Evolutionary conservation across 1,284 basidiomycete genomes (phyloP).

Genomic region (Leccinum fallax): DNA sequence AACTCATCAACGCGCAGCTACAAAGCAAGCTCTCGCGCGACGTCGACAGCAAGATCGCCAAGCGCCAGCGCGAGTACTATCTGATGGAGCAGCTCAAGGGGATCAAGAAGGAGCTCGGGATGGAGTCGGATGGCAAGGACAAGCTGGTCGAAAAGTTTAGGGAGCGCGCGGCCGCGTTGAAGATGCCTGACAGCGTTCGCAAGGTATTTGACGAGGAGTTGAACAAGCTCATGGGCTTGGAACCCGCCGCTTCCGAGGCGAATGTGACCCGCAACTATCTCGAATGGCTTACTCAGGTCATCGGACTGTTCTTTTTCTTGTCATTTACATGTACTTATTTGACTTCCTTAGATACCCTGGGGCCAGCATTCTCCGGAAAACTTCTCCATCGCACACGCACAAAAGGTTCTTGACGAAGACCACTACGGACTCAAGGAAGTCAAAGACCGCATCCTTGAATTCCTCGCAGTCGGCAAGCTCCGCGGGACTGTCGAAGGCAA

Average conservation of each 20-base stretch:
- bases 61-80: slow-evolving; percentile 97
- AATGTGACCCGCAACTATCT: slow-evolving; percentile 96
- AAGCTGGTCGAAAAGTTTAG: slow-evolving; percentile 96
- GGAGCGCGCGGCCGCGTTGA: slow-evolving; percentile 83
- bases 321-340: slow-evolving; percentile 3
- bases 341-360: slow-evolving; percentile 79
- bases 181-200: slow-evolving; percentile 91
- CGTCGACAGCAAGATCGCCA: slow-evolving; percentile 96
- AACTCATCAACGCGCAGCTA: slow-evolving; percentile 95
- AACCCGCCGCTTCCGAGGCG: slow-evolving; percentile 91
- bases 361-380: slow-evolving; percentile 94
- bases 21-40: slow-evolving; percentile 95
- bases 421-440: slow-evolving; percentile 96
- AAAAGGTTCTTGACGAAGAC: slow-evolving; percentile 89
- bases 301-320: slow-evolving; percentile 1
- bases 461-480: slow-evolving; percentile 96
- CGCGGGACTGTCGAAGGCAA: slow-evolving; percentile 97
- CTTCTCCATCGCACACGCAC: slow-evolving; percentile 87
- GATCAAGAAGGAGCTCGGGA: slow-evolving; percentile 98
- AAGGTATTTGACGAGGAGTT: slow-evolving; percentile 99
- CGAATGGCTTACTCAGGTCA: slow-evolving; percentile 90
- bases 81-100: slow-evolving; percentile 99
- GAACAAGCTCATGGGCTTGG: slow-evolving; percentile 88
- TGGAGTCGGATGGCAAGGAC: slow-evolving; percentile 98
- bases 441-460: slow-evolving; percentile 97